Base-by-base conservation (phyloP, 768 basidiomycete species). In the Mycena venus region DNA sequence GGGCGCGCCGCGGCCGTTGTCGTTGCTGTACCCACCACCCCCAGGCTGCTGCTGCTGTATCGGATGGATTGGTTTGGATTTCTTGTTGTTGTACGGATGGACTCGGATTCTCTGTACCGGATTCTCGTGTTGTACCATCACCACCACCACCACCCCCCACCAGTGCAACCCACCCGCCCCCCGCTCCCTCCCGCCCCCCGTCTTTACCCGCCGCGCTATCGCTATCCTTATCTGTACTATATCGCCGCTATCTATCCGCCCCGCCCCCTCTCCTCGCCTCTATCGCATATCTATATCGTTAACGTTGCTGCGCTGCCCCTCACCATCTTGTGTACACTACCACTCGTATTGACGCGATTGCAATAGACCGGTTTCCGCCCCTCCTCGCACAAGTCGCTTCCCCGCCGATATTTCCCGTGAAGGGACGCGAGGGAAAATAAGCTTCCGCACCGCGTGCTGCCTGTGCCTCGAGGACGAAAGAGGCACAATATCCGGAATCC, bases 221-320 rank as follows among this genome's bases (percentile, higher is more conserved):
- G 14, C 9, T 65, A 53, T 65, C 49, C 14, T 53, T 66, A 66
- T 66, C 64, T 66, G 64, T 66, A 66, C 64, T 63, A 40, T 63
- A 44, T 65, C 36, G 64, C n/a, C 47, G 64, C n/a, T 36, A 7
- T 32, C 32, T 32, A 32, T 19, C 42, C 47, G 25, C 34, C 14
- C 11, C 64, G 3, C 23, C 4, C 4, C 49, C 8, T 19, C 21
- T 15, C 12, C 7, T 21, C 42, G 42, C 42, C 14, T 21, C 42
- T 17, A 17, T 44, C 17, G 42, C 42, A 44, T 44, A 2, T 55
- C 51, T 25, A 27, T 53, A 27, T 53, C n/a, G n/a, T 12, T 55
- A 29, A 25, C 60, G 25, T 15, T 7, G 21, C 29, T 64, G 62
- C 62, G 62, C 42, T 42, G 34, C 63, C 47, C 23, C 59, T 47